Evolutionary conservation across 345 rosid genomes (phyloP).

Genomic region (Eucalyptus pauciflora): DNA sequence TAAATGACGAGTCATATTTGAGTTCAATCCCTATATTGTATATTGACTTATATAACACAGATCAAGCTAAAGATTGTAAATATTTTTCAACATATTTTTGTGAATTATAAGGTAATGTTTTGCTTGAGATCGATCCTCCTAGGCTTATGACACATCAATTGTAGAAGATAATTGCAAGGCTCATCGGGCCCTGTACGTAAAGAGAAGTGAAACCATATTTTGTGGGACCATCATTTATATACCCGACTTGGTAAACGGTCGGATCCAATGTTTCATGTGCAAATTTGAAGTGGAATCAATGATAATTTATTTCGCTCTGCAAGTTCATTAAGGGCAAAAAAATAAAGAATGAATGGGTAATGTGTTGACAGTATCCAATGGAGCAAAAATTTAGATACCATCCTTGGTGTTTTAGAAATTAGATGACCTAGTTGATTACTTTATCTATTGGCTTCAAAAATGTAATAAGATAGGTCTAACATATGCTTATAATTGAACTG

Average conservation of each 20-base stretch:
- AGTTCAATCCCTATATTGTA: no score
- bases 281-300: background rate
- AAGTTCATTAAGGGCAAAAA: background rate
- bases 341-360: background rate
- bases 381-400: background rate
- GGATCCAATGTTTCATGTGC: background rate
- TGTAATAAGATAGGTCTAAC: background rate
- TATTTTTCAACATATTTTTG: no score
- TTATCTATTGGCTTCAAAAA: background rate
- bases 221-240: background rate
- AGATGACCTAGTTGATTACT: background rate
- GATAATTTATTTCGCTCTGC: background rate
- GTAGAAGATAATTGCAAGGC: no score
- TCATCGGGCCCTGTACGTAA: no score
- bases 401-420: background rate
- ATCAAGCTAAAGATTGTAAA: no score
- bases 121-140: no score
- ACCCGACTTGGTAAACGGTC: background rate
- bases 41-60: no score
- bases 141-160: no score
- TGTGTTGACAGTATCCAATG: background rate
- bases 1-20: no score
- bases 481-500: background rate
- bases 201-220: no score
- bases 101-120: no score